These are phyloP conservation scores for Phaffia australis DNA, from an alignment of 768 basidiomycete species.

Conservation along the genomic window DNA sequence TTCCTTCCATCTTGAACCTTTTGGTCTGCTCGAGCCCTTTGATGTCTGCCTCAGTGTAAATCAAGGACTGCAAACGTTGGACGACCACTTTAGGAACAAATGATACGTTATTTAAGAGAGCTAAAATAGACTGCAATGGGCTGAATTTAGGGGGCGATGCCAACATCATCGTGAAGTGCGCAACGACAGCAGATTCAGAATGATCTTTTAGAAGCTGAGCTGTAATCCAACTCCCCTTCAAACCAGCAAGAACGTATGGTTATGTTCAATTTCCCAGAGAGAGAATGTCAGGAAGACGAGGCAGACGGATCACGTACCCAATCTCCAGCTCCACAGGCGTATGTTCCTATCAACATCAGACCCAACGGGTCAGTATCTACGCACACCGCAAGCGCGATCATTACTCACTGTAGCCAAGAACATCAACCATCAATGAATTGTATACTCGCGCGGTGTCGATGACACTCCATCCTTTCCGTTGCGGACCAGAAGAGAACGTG, in stretches of 20 bases:
- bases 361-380: not conserved
- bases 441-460: slow-evolving; percentile 24
- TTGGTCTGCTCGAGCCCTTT: not conserved
- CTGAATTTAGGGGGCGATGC: not conserved
- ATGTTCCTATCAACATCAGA: slow-evolving; percentile 9
- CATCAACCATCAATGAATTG: slow-evolving; percentile 26
- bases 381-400: not conserved
- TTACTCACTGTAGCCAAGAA: slow-evolving; percentile 19
- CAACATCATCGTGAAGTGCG: slow-evolving; percentile 17
- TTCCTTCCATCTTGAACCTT: slow-evolving; percentile 22
- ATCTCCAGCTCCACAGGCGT: slow-evolving; percentile 9
- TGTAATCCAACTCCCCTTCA: slow-evolving; percentile 9
- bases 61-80: not conserved
- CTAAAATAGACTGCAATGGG: not conserved
- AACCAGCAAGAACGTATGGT: not conserved
- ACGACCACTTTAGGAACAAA: not conserved
- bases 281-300: not conserved
- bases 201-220: not conserved
- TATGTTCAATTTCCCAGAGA: not conserved
- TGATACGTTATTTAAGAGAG: not conserved
- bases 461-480: slow-evolving; percentile 23
- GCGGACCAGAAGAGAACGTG: slow-evolving; percentile 24
- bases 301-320: not conserved
- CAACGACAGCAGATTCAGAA: not conserved
- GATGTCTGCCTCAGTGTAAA: slow-evolving; percentile 10